phyloP scores from a whole-genome alignment of 2,329 filamentous ascomycete species.

The Emmonsiellopsis sp. region DNA sequence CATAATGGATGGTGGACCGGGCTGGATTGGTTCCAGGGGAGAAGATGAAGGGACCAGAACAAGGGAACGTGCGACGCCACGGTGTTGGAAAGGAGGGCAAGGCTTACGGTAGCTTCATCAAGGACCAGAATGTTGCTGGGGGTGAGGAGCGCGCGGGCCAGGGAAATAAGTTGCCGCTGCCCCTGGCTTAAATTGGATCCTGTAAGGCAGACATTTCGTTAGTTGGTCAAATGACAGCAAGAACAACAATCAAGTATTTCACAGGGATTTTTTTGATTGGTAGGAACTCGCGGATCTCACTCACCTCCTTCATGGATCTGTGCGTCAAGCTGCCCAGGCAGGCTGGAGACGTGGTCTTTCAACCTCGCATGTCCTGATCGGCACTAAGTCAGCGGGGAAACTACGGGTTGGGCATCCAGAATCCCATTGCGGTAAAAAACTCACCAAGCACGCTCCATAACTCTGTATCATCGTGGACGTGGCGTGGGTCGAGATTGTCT shows the following conservation, averaged over 20 bases:
- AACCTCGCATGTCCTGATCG: constrained; percentile 76
- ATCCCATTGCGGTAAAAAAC: constrained; percentile 26
- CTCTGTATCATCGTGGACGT: constrained; percentile 93
- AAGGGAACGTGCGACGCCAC: neutral
- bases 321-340: constrained; percentile 86
- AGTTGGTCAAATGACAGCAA: neutral
- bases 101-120: constrained; percentile 79
- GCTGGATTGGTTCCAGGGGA: neutral
- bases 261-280: neutral
- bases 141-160: constrained; percentile 86
- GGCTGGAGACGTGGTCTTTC: constrained; percentile 76
- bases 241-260: neutral
- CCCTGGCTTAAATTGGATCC: constrained; percentile 93
- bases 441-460: constrained; percentile 89
- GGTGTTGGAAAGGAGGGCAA: neutral
- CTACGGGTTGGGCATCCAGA: neutral
- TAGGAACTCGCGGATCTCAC: constrained; percentile 25
- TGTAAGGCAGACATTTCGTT: constrained; percentile 25
- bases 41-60: constrained; percentile 2
- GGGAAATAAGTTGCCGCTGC: constrained; percentile 85
- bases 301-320: constrained; percentile 87
- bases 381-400: constrained; percentile 25
- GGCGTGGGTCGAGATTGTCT: constrained; percentile 90
- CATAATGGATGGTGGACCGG: too few relatives aligned
- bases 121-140: constrained; percentile 95